phyloP scores from a whole-genome alignment of 139 green algal species.

The Closterium sp. region DNA sequence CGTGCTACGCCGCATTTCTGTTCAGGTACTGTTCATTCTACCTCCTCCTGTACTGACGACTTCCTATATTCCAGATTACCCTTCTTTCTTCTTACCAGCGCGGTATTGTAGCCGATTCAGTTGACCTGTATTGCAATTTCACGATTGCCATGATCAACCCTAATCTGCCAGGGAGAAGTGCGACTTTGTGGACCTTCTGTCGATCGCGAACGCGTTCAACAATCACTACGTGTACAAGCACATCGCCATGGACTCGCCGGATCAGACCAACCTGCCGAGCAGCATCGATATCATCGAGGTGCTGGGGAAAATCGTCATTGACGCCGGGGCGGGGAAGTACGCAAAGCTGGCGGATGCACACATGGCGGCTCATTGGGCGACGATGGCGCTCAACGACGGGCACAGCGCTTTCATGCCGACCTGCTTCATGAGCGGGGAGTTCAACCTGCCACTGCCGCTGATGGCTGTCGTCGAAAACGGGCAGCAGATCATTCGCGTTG shows the following conservation, averaged over 20 bases:
- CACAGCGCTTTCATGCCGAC: background rate
- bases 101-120: too few relatives aligned
- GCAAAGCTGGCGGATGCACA: background rate
- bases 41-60: too few relatives aligned
- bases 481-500: background rate
- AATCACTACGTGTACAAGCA: background rate
- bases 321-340: background rate
- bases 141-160: too few relatives aligned
- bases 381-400: background rate
- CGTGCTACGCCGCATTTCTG: background rate
- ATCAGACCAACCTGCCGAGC: background rate
- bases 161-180: background rate
- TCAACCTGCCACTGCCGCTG: background rate
- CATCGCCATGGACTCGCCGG: background rate
- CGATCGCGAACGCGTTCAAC: background rate
- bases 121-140: too few relatives aligned
- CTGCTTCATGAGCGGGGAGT: background rate
- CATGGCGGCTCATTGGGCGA: background rate
- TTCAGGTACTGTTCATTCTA: background rate
- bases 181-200: background rate
- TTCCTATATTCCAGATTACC: too few relatives aligned
- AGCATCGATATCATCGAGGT: background rate
- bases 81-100: too few relatives aligned
- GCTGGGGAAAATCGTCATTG: background rate
- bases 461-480: background rate